These are phyloP conservation scores for Carex littledalei DNA, from an alignment of 176 grass and related monocot species.

Conservation along the genomic window DNA sequence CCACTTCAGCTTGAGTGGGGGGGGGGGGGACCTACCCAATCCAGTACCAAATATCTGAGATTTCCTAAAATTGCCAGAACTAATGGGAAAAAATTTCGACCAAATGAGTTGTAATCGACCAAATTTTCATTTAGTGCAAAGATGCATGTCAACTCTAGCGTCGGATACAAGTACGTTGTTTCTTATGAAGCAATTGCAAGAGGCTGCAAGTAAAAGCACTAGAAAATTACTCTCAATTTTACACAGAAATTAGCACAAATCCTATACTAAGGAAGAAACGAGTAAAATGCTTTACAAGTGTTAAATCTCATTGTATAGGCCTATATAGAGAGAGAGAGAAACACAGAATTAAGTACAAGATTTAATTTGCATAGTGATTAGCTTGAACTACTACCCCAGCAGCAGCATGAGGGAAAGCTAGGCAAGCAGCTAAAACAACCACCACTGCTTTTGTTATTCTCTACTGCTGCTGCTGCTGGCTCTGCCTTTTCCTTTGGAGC, in stretches of 20 bases:
- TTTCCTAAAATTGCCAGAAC: no score
- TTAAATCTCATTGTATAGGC: conserved; percentile 4
- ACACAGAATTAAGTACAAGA: not conserved
- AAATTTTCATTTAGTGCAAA: no score
- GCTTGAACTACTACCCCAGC: conserved; percentile 24
- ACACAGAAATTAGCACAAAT: not conserved
- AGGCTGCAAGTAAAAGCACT: no score
- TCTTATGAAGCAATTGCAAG: no score
- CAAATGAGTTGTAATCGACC: no score
- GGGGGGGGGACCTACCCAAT: no score
- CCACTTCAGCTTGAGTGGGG: no score
- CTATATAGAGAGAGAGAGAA: not conserved
- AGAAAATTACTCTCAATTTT: no score
- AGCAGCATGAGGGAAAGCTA: not conserved
- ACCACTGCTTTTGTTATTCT: not conserved
- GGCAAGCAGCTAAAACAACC: conserved; percentile 19
- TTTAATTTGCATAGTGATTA: not conserved
- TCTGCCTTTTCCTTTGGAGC: not conserved
- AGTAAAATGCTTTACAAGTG: not conserved
- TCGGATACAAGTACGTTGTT: no score
- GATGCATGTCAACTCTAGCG: not conserved
- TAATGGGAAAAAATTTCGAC: no score
- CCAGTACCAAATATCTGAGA: no score
- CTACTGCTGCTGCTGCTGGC: not conserved
- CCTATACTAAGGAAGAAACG: conserved; percentile 9